Evolutionary conservation across 208 protist species (phyloP).

Genomic region (Tetramitus jugosus): DNA sequence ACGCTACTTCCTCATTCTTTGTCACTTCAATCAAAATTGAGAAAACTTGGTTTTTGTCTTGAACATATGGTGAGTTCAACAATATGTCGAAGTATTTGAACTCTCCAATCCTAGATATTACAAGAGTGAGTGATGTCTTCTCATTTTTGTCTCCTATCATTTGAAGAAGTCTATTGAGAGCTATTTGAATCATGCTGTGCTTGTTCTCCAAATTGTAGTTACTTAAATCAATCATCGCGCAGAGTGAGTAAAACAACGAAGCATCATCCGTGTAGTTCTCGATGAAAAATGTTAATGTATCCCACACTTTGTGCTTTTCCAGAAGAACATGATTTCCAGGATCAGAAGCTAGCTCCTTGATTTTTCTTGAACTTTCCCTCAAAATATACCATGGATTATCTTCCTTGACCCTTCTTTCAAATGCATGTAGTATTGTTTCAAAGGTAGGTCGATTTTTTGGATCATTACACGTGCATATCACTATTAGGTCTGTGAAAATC

Average conservation of each 20-base stretch:
- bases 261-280: not conserved
- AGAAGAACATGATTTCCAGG: not conserved
- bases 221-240: not conserved
- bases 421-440: not conserved
- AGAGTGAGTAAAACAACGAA: not conserved
- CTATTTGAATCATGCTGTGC: not conserved
- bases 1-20: not conserved
- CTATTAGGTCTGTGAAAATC: not conserved
- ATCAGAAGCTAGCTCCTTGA: not conserved
- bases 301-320: not conserved
- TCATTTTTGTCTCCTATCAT: too few relatives aligned
- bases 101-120: not conserved
- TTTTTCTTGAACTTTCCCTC: not conserved
- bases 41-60: not conserved
- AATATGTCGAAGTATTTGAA: not conserved
- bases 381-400: not conserved
- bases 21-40: not conserved
- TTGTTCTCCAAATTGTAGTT: not conserved
- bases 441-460: not conserved
- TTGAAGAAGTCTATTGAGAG: not conserved
- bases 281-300: not conserved
- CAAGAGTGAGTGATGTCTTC: too few relatives aligned
- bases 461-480: not conserved
- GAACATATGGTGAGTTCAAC: not conserved
- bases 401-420: not conserved